These are phyloP conservation scores for Xerocomellus dryophilus DNA, from an alignment of 768 basidiomycete species.

Conservation along the genomic window DNA sequence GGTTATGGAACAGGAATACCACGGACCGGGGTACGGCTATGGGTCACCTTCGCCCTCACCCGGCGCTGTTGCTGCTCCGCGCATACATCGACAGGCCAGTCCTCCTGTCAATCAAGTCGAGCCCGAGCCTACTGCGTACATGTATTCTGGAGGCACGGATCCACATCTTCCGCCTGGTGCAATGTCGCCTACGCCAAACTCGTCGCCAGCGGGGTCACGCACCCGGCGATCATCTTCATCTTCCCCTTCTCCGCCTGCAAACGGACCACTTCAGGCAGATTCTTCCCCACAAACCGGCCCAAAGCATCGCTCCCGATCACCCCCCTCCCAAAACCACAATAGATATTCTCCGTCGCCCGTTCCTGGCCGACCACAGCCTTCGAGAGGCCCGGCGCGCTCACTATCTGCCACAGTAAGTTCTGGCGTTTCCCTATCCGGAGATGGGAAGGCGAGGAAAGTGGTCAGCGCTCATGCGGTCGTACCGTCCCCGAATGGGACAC, in stretches of 20 bases:
- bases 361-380: conserved; percentile 23
- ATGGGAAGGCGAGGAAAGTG: conserved; percentile 62
- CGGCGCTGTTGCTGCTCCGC: conserved; percentile 18
- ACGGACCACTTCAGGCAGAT: conserved; percentile 17
- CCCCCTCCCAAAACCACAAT: conserved; percentile 43
- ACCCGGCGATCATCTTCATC: conserved; percentile 32
- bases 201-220: conserved; percentile 25
- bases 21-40: conserved; percentile 34
- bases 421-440: conserved; percentile 33
- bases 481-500: conserved; percentile 35
- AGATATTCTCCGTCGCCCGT: conserved; percentile 35
- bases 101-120: conserved; percentile 26
- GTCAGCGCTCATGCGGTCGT: conserved; percentile 61
- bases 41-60: conserved; percentile 25
- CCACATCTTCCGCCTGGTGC: conserved; percentile 56
- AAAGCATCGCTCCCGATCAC: conserved; percentile 50
- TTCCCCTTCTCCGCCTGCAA: conserved; percentile 35
- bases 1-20: conserved; percentile 88
- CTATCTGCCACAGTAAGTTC: conserved; percentile 62
- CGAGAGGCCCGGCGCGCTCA: conserved; percentile 60
- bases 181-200: conserved; percentile 40
- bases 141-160: conserved; percentile 30
- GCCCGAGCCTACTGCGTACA: conserved; percentile 29
- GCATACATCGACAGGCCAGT: conserved; percentile 26
- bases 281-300: conserved; percentile 29